Conservation (phyloP, 2,329 filamentous ascomycete genomes). For the Pleoardoris graminearum region DNA sequence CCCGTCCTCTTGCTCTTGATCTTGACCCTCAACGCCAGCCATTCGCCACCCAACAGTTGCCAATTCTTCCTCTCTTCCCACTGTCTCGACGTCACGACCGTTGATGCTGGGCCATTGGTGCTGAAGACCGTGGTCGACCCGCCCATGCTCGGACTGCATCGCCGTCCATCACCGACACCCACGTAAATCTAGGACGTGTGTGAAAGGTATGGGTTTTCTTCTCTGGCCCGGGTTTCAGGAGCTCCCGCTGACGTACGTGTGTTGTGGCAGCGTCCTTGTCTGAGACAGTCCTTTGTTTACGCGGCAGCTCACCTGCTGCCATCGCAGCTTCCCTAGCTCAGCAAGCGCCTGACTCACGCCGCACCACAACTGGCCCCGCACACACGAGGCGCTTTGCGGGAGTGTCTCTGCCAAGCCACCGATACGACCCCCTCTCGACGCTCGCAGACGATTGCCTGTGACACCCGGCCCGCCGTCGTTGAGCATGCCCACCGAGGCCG, state of each 20-base stretch:
- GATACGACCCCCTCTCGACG: conserved; percentile 2
- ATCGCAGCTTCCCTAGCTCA: conserved; percentile 9
- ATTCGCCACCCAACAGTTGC: conserved; percentile 13
- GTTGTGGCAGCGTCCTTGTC: conserved; percentile 26
- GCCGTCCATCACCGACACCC: no score
- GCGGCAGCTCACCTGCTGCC: conserved; percentile 15
- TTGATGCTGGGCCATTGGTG: conserved; percentile 11
- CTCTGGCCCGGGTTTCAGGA: not conserved
- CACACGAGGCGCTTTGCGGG: conserved; percentile 5
- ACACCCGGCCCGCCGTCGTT: conserved; percentile 16
- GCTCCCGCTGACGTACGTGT: conserved; percentile 29
- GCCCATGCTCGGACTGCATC: conserved; percentile 18
- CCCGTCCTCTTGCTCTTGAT: conserved; percentile 11
- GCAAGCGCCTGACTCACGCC: conserved; percentile 4
- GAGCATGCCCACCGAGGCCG: conserved; percentile 32
- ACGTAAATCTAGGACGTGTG: conserved; percentile 7
- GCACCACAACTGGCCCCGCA: conserved; percentile 9
- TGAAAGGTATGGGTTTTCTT: conserved; percentile 23
- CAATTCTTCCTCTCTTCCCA: conserved; percentile 17
- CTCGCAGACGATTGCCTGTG: conserved; percentile 16
- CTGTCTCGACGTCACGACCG: conserved; percentile 9
- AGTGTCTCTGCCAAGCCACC: conserved; percentile 8
- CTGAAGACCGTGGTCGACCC: conserved; percentile 16
- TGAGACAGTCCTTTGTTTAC: conserved; percentile 28
- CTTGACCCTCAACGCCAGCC: conserved; percentile 12